Base-by-base conservation (phyloP, 202 grass and related monocot species). In the Elaeis oleifera region DNA sequence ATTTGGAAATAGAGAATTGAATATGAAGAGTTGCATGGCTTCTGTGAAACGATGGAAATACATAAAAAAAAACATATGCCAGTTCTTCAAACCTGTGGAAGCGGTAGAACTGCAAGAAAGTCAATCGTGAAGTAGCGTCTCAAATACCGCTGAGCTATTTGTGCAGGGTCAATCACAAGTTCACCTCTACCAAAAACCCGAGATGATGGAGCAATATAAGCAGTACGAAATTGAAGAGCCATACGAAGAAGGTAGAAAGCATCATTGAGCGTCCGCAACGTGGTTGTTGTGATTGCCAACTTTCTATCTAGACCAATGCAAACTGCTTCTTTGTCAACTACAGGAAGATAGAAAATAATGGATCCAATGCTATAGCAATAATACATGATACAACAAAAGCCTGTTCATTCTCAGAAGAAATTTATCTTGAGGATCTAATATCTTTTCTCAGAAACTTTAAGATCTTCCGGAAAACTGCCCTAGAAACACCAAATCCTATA, bases 381-480 rank as follows among this genome's bases (percentile, higher is more conserved):
- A 96, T 79, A 76, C 91, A 90, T 16, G 91, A 89, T 69, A 96
- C 63, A 11, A 87, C 62, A 57, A 96, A 18, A 85, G 74, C 59
- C 84, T 85, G 75, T 96, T 85, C 17, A 96, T 89, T 0, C 76
- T 58, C 31, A 83, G 69, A 51, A 96, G 77, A 57, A 90, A 17
- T 69, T 55, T 84, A 75, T 90, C 87, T 78, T 96, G 91, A 69
- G 87, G 91, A 83, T 96, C 91, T 58, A 96, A 88, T 72, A 96
- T 96, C 60, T 80, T 82, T 60, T 79, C 21, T 89, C 80, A 25
- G 56, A 81, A 80, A 82, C 83, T 68, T 96, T 96, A 0, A 91
- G 87, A 78, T 96, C 92, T 75, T 96, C 92, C 50, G 86, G 84
- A 70, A 96, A 81, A 96, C 76, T 50, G 88, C 92, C 71, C 70